Base-by-base conservation (phyloP, 176 grass and related monocot species). In the Pontederia paniculata region DNA sequence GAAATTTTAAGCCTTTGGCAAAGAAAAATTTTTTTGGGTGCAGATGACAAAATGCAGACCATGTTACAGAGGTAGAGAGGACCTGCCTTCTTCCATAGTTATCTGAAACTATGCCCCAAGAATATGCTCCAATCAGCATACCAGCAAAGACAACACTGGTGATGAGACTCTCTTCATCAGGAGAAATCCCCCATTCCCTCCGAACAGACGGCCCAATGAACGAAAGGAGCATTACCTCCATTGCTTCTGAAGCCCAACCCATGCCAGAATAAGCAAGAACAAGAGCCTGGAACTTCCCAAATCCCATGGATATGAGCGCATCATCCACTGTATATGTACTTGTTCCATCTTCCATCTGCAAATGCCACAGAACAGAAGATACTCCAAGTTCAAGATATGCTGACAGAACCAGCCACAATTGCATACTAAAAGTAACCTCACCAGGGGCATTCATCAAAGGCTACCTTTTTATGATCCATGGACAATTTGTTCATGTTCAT, bases 221-320 rank as follows among this genome's bases (percentile, higher is more conserved):
- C 12, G 90, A 96, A 45, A 96, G 63, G 66, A 96, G 90, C 90
- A 96, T 96, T 82, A 96, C 85, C 61, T 96, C 85, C 90, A 96
- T 96, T 58, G 90, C 90, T 60, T 96, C 90, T 7, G 90, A 86
- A 46, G 89, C 85, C 80, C 89, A 89, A 31, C 82, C 90, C 90
- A 96, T 96, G 44, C 85, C 90, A 5, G 90, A 83, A 66, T 96
- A 96, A 11, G 76, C 79, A 50, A 96, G 90, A 20, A 96, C 85
- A 44, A 96, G 89, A 5, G 57, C 77, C 17, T 96, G 90, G 68
- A 96, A 96, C 44, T 96, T 96, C 9, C 90, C 90, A 48, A 87
- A 96, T 1, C 90, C 90, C 79, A 96, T 74, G 46, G 71, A 89
- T 0, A 81, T 13, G 49, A 96, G 79, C 6, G 90, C 90, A 70